Evolutionary conservation across 495 filamentous ascomycete species (phyloP), one percentile per base, ranked within the genome.

Genomic region (Penicillium roqueforti): DNA sequence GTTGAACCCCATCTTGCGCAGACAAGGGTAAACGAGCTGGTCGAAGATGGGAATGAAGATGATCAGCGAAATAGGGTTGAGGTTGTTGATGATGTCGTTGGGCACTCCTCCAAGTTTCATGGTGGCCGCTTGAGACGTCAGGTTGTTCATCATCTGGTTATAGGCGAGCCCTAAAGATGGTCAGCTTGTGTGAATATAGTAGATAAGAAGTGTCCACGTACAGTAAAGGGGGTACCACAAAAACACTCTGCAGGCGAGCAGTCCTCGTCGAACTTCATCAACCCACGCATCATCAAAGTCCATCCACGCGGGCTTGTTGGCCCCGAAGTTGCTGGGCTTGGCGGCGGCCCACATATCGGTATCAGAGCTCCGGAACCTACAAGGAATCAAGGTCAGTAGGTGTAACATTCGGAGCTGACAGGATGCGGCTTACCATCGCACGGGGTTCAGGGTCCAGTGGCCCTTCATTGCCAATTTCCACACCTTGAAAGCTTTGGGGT

Each of bases 1-100:
- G 19, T 82, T 76, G 69, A 90, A 73, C 4, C 82, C 79, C 16
- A 72, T 56, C 39, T 77, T 82, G 48, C 86, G 82, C 13, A 92
- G 70, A 6, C 62, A 61, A 0, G 89, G 89, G 65, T 91, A 93
- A 47, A 92, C 26, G 48, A 88, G 29, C 10, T 76, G 68, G 60
- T 93, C 89, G 56, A 80, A 76, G 51, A 92, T 78, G 8, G 89
- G 89, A 50, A 92, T 90, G 55, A 91, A 79, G 67, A 93, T 87
- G 65, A 92, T 80, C 34, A 92, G 70, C 2, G 86, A 76, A 53
- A 92, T 73, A 11, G 89, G 87, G 65, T 92, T 84, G 26, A 93
- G 78, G 65, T 92, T 93, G 58, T 80, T 80, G 59, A 92, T 74
- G 23, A 92, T 77, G 62, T 93, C 89, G 70, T 92, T 89, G 47